These are phyloP conservation scores for Trichoderma sp. DNA, from an alignment of 2,329 filamentous ascomycete species.

Conservation along the genomic window DNA sequence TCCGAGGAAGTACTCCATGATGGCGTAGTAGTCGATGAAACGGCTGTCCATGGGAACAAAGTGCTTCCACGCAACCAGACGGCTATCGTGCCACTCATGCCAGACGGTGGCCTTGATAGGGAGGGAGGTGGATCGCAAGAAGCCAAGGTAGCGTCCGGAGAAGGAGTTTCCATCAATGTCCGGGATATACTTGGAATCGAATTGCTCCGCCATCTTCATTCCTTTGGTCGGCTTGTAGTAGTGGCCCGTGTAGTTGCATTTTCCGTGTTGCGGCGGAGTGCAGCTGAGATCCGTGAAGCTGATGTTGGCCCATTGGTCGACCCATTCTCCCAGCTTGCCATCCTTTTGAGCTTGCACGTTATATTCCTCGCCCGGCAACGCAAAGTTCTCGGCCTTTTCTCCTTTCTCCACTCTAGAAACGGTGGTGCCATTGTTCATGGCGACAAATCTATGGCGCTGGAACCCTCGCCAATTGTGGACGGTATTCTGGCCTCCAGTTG, in stretches of 20 bases:
- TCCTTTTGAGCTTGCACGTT: conserved; percentile 44
- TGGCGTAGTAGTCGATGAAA: conserved; percentile 67
- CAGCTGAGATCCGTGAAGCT: conserved; percentile 56
- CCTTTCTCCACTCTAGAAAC: conserved; percentile 48
- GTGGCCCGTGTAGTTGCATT: conserved; percentile 48
- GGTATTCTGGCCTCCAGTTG: conserved; percentile 60
- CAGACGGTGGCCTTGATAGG: conserved; percentile 77
- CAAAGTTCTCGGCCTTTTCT: conserved; percentile 50
- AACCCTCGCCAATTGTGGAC: conserved; percentile 66
- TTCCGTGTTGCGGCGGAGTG: conserved; percentile 34
- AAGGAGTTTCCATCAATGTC: conserved; percentile 76
- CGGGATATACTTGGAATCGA: conserved; percentile 64
- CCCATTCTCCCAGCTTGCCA: conserved; percentile 48
- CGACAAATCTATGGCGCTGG: conserved; percentile 71
- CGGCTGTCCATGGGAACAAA: conserved; percentile 77
- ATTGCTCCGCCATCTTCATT: conserved; percentile 50
- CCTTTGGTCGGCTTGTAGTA: conserved; percentile 42
- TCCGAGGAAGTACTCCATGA: conserved; percentile 72
- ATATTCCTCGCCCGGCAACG: conserved; percentile 48
- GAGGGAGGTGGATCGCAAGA: conserved; percentile 65
- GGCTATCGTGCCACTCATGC: conserved; percentile 75
- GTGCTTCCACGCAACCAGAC: conserved; percentile 73
- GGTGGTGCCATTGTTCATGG: conserved; percentile 66
- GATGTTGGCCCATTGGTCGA: conserved; percentile 47
- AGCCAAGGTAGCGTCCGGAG: conserved; percentile 65